Conservation (phyloP, 2,329 filamentous ascomycete species). For the Claviceps digitariae region DNA sequence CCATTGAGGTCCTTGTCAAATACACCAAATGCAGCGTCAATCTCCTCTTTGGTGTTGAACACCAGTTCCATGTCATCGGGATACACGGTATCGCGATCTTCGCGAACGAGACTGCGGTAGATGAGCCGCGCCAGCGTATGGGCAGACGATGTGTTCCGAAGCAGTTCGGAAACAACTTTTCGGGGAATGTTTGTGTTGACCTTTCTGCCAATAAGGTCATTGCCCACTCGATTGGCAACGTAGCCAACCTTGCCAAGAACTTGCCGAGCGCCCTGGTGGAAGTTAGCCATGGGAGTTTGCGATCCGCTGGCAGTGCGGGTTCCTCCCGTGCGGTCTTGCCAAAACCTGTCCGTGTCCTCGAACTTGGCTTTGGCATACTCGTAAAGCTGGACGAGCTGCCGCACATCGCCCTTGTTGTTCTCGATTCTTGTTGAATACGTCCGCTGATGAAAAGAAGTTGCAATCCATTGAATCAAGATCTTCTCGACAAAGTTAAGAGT, state of each 20-base stretch:
- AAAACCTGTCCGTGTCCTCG: constrained; percentile 36
- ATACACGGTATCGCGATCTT: constrained; percentile 61
- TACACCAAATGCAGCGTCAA: constrained; percentile 76
- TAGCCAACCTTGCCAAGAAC: constrained; percentile 72
- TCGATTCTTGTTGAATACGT: constrained; percentile 88
- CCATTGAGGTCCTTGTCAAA: constrained; percentile 96
- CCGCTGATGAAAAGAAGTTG: constrained; percentile 79
- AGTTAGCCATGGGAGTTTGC: constrained; percentile 59
- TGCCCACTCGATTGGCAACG: constrained; percentile 72
- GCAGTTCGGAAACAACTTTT: constrained; percentile 68
- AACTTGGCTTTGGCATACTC: constrained; percentile 67
- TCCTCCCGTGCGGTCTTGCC: constrained; percentile 24
- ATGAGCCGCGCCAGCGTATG: constrained; percentile 78
- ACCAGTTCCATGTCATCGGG: constrained; percentile 66
- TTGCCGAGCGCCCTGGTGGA: constrained; percentile 62
- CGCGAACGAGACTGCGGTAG: constrained; percentile 71
- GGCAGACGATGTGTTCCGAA: constrained; percentile 58
- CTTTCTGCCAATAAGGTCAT: constrained; percentile 76
- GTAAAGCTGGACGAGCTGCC: constrained; percentile 37
- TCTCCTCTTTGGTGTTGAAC: constrained; percentile 73
- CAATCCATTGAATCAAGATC: constrained; percentile 87
- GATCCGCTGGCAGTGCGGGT: constrained; percentile 38
- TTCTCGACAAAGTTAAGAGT: constrained; percentile 80
- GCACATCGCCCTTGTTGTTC: constrained; percentile 82
- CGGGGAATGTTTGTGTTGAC: constrained; percentile 63